Evolutionary conservation across 345 rosid species (phyloP), one percentile per base, ranked within the genome.

Genomic region (Eucalyptus tenuipes): DNA sequence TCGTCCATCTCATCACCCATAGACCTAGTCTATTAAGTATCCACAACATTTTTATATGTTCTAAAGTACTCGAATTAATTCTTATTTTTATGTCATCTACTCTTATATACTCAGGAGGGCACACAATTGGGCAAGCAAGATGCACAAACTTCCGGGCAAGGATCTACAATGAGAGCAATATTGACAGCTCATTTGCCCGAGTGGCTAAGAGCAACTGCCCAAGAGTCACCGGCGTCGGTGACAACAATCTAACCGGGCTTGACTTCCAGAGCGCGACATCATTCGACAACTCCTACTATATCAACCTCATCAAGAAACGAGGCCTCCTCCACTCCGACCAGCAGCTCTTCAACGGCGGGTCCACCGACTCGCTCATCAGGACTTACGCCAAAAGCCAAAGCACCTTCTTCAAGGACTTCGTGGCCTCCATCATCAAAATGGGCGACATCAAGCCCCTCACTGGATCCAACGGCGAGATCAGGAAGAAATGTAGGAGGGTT

Each of bases 201-300:
- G 89, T 92, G 7, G 93, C 91, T 11, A 91, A 91, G 81, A 92
- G 91, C 42, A 66, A 86, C 3, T 95, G 96, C 82, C 95, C 95
- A 0, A 88, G 85, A 3, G 29, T 88, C 40, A 29, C 52, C 48
- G 88, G 86, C 17, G 81, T 16, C 61, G 94, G 94, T 18, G 88
- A 90, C 24, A 61, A 90, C n/a, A 92, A 85, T 16, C 49, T 92
- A 88, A 90, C 93, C n/a, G 88, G 92, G 27, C 90, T 94, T 5
- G 96, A 95, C 80, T 88, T 90, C 90, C 93, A 92, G 53, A 94
- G 95, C 14, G 92, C 97, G 5, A 90, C 91, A 50, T 88, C 88
- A 5, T 94, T 95, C 53, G 96, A 95, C 90, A 94, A 94, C 42
- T 92, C 90, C 61, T 94, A 93, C 89, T 93, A 92, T 92, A 89